Conservation (phyloP, 495 filamentous ascomycete species). For the Aspergillus homomorphus region DNA sequence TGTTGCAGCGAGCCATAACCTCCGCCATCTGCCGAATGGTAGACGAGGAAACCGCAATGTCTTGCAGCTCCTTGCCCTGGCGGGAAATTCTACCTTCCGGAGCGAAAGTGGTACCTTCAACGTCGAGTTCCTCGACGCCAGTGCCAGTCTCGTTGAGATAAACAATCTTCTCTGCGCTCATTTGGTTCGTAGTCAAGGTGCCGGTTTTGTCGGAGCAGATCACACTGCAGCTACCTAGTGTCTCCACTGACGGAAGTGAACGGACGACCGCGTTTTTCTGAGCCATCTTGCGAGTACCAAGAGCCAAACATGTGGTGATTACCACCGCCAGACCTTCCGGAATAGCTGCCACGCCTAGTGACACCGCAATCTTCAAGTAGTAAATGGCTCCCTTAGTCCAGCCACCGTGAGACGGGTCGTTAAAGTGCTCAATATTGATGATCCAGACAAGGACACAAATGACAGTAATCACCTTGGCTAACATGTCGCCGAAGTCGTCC, state of each 20-base stretch:
- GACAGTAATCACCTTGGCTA: slow-evolving; percentile 96
- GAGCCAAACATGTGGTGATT: slow-evolving; percentile 92
- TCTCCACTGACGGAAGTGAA: slow-evolving; percentile 95
- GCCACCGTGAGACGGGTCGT: slow-evolving; percentile 84
- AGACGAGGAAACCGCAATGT: slow-evolving; percentile 70
- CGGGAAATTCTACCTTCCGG: slow-evolving; percentile 71
- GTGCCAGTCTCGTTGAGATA: slow-evolving; percentile 70
- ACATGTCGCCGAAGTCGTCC: slow-evolving; percentile 94
- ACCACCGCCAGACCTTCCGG: slow-evolving; percentile 96
- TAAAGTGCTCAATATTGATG: slow-evolving; percentile 97
- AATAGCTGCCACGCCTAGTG: slow-evolving; percentile 95
- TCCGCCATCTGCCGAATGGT: slow-evolving; percentile 80
- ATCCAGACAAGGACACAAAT: slow-evolving; percentile 97
- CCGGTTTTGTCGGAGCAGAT: slow-evolving; percentile 99
- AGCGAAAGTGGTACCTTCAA: slow-evolving; percentile 92
- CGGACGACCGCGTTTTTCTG: slow-evolving; percentile 96
- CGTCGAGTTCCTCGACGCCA: slow-evolving; percentile 80
- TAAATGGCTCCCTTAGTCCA: slow-evolving; percentile 99
- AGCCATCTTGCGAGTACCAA: slow-evolving; percentile 97
- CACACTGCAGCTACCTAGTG: slow-evolving; percentile 96
- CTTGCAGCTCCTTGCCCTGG: slow-evolving; percentile 63
- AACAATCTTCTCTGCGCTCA: slow-evolving; percentile 95
- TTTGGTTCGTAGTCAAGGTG: slow-evolving; percentile 97
- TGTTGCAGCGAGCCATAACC: slow-evolving; percentile 88
- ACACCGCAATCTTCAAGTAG: slow-evolving; percentile 99